A percentile compares a stretch with the other conserved stretches of the same genome.
Evolutionary conservation across 192 early-diverging fungal genomes (phyloP).

Genomic region (Physocladia obscura): DNA sequence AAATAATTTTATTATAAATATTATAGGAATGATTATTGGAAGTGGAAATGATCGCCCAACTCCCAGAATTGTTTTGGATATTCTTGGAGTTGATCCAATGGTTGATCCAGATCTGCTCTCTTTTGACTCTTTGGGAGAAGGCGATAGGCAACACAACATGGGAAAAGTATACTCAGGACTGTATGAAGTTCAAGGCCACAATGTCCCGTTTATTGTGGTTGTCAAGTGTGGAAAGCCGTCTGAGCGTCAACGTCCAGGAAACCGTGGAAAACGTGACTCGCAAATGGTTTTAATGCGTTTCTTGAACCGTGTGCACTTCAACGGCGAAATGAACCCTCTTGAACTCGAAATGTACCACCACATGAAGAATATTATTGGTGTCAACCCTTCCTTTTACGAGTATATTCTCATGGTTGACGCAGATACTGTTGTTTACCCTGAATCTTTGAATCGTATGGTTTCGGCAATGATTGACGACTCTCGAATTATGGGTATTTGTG

Average conservation of each 20-base stretch:
- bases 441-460: constrained; percentile 56
- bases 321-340: constrained; percentile 72
- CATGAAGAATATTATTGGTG: constrained; percentile 82
- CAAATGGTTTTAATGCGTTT: constrained; percentile 85
- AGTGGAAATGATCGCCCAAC: constrained; percentile 96
- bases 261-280: constrained; percentile 81
- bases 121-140: constrained; percentile 88
- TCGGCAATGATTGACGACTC: constrained; percentile 62
- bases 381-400: constrained; percentile 78
- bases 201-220: constrained; percentile 90
- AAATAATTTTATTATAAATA: constrained; percentile 20
- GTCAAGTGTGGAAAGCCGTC: constrained; percentile 88
- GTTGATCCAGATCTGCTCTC: constrained; percentile 66
- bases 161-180: constrained; percentile 95
- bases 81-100: constrained; percentile 75
- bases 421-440: constrained; percentile 54
- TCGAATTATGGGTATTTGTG: constrained; percentile 75
- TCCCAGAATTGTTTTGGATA: constrained; percentile 81
- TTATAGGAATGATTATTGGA: constrained; percentile 74
- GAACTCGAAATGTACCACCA: constrained; percentile 82
- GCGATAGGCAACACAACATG: constrained; percentile 88
- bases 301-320: constrained; percentile 77
- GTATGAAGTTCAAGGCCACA: constrained; percentile 83
- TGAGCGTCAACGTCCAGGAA: constrained; percentile 77
- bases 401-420: constrained; percentile 64